These are phyloP conservation scores for Fraxinus anomala DNA, from an alignment of 257 asterid genomes.

Conservation along the genomic window DNA sequence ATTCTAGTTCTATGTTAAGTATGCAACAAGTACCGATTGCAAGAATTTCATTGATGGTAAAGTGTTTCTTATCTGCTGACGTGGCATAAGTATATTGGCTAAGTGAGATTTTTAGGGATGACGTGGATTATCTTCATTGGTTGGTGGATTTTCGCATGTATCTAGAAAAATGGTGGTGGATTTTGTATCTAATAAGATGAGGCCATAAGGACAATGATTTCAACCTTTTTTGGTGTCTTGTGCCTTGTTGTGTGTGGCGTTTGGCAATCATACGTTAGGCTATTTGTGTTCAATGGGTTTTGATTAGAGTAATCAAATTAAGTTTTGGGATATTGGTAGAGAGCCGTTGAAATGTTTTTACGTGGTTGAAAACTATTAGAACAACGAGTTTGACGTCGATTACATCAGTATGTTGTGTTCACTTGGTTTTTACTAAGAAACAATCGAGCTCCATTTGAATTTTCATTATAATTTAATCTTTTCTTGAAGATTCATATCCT, in stretches of 20 bases:
- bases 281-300: slow-evolving; percentile 48
- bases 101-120: slow-evolving; percentile 34
- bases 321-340: not conserved
- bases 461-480: not conserved
- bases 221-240: slow-evolving; percentile 48
- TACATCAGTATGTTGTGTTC: not conserved
- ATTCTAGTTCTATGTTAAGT: not conserved
- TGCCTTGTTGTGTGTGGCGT: slow-evolving; percentile 60
- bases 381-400: not conserved
- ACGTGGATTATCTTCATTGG: slow-evolving; percentile 57
- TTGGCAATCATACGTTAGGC: slow-evolving; percentile 57
- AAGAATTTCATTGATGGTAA: slow-evolving; percentile 30
- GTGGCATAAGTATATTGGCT: slow-evolving; percentile 38
- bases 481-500: not conserved
- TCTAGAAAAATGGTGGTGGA: slow-evolving; percentile 38
- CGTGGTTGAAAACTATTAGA: not conserved
- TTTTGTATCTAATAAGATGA: slow-evolving; percentile 10
- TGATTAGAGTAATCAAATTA: slow-evolving; percentile 33
- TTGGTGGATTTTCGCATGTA: slow-evolving; percentile 57
- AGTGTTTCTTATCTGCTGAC: slow-evolving; percentile 55
- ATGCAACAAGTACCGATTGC: not conserved
- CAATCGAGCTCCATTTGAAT: not conserved
- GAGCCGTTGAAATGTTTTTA: not conserved
- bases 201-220: slow-evolving; percentile 61
- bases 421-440: not conserved